Base-by-base conservation (phyloP, 1,139 yeast genomes). In the Wickerhamomyces sp. region DNA sequence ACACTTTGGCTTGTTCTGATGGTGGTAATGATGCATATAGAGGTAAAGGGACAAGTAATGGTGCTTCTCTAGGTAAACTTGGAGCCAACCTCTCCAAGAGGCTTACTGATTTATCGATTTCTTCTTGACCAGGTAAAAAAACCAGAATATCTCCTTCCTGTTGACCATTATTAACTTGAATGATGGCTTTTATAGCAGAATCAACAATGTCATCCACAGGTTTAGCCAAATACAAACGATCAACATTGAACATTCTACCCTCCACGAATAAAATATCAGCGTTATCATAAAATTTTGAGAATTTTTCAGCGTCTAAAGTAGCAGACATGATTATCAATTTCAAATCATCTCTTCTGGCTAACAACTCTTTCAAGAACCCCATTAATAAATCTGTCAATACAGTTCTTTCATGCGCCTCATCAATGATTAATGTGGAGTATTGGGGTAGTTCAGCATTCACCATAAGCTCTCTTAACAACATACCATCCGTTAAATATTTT, bases 401-500 rank as follows among this genome's bases (percentile, higher is more conserved):
- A 0, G 97, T 92, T 58, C 99, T 74, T 67, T 92, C 98, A 67
- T 92, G 99, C 1, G 97, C 98, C 66, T 92, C 98, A 68, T 92
- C 98, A 35, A 92, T 78, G 35, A 94, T 72, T n/a, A 92, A 73
- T 0, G 88, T 81, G 21, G 83, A 70, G 59, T 92, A 92, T 46
- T 76, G 76, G 7, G 71, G 63, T 38, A 94, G 64, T 4, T 65
- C 61, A 1, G 76, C 75, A 55, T 88, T 90, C 45, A 85, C 63
- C 92, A 92, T 86, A 49, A 90, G 64, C 59, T 92, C 98, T 57
- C 98, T 73, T 42, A 94, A 64, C 27, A 92, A 73, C 98, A 92
- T 92, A 78, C 98, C 98, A 67, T 92, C 99, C 0, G 98, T 92
- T 37, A 92, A 66, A 56, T 89, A 92, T 55, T 89, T 88, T 48